Conservation (phyloP, 139 green algal genomes). For the Chlamydomonas schloesseri region DNA sequence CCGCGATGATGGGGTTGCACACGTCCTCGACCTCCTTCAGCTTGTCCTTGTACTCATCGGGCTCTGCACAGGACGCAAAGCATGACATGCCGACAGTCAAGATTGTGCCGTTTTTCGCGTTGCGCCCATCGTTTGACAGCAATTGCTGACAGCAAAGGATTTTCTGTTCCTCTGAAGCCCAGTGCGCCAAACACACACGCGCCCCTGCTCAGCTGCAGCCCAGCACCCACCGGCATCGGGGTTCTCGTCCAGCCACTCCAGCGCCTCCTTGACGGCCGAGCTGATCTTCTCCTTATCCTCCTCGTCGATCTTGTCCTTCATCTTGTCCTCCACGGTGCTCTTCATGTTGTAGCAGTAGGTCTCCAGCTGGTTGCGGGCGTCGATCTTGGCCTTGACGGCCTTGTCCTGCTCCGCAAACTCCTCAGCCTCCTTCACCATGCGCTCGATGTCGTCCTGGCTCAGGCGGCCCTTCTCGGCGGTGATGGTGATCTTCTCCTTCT, state of each 20-base stretch:
- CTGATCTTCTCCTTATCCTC: slow-evolving; percentile 92
- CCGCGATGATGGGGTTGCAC: slow-evolving; percentile 91
- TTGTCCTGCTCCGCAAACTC: slow-evolving; percentile 98
- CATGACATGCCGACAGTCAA: no score
- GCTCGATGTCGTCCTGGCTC: slow-evolving; percentile 71
- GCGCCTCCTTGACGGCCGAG: slow-evolving; percentile 82
- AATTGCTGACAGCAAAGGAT: no score
- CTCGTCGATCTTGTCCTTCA: slow-evolving; percentile 80
- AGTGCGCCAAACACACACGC: no score
- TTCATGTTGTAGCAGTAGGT: slow-evolving; percentile 93
- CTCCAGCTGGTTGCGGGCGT: slow-evolving; percentile 83
- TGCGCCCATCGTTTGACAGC: no score
- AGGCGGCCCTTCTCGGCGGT: slow-evolving; percentile 83
- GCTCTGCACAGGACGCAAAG: slow-evolving; percentile 50
- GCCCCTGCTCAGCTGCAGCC: no score
- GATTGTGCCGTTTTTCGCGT: no score
- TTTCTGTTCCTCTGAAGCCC: no score
- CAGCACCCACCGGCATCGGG: not conserved
- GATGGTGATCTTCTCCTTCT: slow-evolving; percentile 91
- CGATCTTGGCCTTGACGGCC: slow-evolving; percentile 81
- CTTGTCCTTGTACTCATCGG: slow-evolving; percentile 98
- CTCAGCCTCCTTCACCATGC: slow-evolving; percentile 77
- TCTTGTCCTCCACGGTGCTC: slow-evolving; percentile 87
- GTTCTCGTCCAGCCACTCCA: slow-evolving; percentile 75
- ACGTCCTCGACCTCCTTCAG: slow-evolving; percentile 97